Conservation (phyloP, 176 grass and related monocot species). For the Paspalum vaginatum region DNA sequence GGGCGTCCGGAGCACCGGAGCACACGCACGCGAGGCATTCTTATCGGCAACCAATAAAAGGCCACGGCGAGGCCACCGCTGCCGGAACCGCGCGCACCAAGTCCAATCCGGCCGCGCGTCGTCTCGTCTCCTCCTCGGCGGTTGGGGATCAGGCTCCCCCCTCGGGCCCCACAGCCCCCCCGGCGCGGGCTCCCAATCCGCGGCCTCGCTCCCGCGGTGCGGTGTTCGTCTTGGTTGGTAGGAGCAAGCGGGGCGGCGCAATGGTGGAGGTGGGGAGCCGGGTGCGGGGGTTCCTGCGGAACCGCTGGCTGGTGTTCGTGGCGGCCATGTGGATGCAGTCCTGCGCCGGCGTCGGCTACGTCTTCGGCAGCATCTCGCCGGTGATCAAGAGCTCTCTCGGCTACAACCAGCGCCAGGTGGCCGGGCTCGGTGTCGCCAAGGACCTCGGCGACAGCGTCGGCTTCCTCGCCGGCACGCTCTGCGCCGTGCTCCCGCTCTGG, state of each 20-base stretch:
- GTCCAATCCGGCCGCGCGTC: background rate
- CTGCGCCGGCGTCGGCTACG: constrained; percentile 76
- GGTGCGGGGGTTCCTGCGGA: constrained; percentile 57
- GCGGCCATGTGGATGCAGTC: constrained; percentile 99
- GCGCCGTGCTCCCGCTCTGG: constrained; percentile 79
- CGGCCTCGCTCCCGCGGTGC: too few species aligned
- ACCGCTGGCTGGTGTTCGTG: constrained; percentile 90
- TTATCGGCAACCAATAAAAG: background rate
- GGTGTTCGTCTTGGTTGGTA: background rate
- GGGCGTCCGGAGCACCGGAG: background rate
- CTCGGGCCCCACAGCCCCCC: too few species aligned
- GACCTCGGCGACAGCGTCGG: constrained; percentile 91
- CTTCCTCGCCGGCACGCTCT: constrained; percentile 83
- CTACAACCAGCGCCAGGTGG: constrained; percentile 88
- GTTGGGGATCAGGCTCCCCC: too few species aligned
- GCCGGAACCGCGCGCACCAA: background rate
- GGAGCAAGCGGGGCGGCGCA: background rate
- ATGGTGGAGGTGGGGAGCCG: constrained; percentile 47
- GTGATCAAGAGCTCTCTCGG: constrained; percentile 78
- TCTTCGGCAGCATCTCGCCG: constrained; percentile 95
- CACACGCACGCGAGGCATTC: too few species aligned
- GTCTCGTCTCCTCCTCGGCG: too few species aligned
- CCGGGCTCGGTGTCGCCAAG: constrained; percentile 85
- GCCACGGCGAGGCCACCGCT: background rate
- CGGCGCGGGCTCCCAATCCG: too few species aligned